Base-by-base conservation (phyloP, 1,284 basidiomycete species). In the Ceratobasidium sp. region DNA sequence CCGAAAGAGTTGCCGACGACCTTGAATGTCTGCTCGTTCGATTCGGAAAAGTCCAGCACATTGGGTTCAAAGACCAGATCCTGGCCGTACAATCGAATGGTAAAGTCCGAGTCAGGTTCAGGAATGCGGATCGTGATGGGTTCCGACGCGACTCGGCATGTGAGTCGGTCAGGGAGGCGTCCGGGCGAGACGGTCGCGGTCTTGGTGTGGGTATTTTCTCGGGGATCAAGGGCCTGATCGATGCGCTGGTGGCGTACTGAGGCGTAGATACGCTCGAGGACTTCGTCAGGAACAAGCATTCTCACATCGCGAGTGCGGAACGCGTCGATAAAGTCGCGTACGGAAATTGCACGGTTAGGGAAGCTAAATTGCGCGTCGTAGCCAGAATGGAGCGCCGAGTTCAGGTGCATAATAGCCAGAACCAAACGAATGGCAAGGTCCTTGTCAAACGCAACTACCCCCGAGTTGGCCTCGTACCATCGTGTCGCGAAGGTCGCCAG, bases 391-490 rank as follows among this genome's bases (percentile, higher is more conserved):
- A 94, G 79, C 20, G 88, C 85, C 52, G 92, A 92, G 76, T 95
- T 95, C 60, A 97, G 84, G 75, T 94, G 91, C 72, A 96, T 88
- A 69, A 96, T 88, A 0, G 93, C 90, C 57, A 92, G 85, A 35
- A 94, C 90, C 52, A 98, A 85, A 35, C 89, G 87, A 69, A 85
- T 81, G 0, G 93, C 89, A 58, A 93, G 81, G 71, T 92, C 89
- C 75, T 87, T 88, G 79, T 92, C 90, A 75, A 89, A 94, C 1
- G 90, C 84, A 27, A 94, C 86, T 35, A 86, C 83, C 52, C 84
- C 83, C 15, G 87, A 85, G 77, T 99, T 99, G n/a, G 91, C 89
- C 70, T 91, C 88, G 73, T 92, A 91, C 92, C 95, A 99, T 29
- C 91, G 85, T 72, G 86, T 84, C 6, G 94, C 92, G 76, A 99